Percentiles rank a stretch among this genome's conserved stretches.
These are phyloP conservation scores for Arctostaphylos glauca DNA, from an alignment of 148 eudicot genomes.

Conservation along the genomic window DNA sequence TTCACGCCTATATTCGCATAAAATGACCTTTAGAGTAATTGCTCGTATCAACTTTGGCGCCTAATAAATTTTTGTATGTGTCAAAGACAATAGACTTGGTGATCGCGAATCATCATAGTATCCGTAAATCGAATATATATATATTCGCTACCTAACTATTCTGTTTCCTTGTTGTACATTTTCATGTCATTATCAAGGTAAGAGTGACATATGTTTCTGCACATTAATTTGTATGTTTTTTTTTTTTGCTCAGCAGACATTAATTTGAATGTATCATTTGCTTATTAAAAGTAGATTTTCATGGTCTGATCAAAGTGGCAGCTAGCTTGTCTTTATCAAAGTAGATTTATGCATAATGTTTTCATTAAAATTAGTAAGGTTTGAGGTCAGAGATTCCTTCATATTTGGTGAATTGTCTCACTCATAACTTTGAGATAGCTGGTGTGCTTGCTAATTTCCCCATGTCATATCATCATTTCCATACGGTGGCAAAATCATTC, in stretches of 20 bases:
- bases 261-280: neutral
- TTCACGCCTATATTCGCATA: neutral
- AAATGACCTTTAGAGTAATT: neutral
- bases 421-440: neutral
- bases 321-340: neutral
- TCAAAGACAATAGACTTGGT: too few species aligned
- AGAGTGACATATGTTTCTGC: neutral
- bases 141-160: neutral
- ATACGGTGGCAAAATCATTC: too few species aligned
- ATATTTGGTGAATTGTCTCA: neutral
- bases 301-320: neutral
- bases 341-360: slow-evolving; percentile 1
- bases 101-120: too few species aligned
- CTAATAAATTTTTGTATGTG: neutral
- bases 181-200: slow-evolving; percentile 8
- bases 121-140: too few species aligned
- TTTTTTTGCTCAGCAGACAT: too few species aligned
- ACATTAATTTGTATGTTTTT: neutral
- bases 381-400: neutral
- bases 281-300: neutral
- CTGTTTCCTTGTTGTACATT: neutral
- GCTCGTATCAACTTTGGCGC: neutral
- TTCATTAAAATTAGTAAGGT: neutral
- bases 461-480: neutral
- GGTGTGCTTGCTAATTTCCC: neutral